These are phyloP conservation scores for Solanum acaule DNA, from an alignment of 257 asterid species.

Conservation along the genomic window DNA sequence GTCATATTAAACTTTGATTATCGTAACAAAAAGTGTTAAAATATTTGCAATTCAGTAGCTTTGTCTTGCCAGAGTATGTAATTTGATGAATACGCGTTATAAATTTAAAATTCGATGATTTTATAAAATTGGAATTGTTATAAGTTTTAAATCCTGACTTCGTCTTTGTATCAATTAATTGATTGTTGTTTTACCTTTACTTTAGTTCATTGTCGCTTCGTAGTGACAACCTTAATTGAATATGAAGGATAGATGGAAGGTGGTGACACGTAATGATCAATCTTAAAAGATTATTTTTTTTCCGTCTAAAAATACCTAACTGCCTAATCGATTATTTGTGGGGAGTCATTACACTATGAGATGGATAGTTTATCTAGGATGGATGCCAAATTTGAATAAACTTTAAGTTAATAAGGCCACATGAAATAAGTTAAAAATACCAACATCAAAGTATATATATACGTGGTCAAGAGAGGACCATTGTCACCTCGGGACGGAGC, in stretches of 20 bases:
- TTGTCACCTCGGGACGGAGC: neutral
- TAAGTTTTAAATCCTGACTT: neutral
- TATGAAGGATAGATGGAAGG: neutral
- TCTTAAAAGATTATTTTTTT: neutral
- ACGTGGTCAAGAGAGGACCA: neutral
- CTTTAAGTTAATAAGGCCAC: neutral
- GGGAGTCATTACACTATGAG: neutral
- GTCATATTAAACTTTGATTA: neutral
- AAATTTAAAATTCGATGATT: neutral
- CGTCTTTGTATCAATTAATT: neutral
- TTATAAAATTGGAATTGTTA: rapidly evolving
- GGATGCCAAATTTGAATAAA: neutral
- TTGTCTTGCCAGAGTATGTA: neutral
- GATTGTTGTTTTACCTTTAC: neutral
- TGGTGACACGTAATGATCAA: neutral
- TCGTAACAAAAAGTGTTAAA: neutral
- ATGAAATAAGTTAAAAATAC: neutral
- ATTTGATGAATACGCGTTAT: neutral
- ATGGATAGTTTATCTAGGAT: neutral
- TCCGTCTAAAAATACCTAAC: neutral
- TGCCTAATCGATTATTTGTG: neutral
- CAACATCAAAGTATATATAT: neutral
- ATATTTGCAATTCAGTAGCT: neutral
- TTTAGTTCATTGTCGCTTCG: rapidly evolving
- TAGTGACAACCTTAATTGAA: neutral